phyloP scores from a whole-genome alignment of 2,329 filamentous ascomycete genomes.

The Chrysosporium queenslandicum region DNA sequence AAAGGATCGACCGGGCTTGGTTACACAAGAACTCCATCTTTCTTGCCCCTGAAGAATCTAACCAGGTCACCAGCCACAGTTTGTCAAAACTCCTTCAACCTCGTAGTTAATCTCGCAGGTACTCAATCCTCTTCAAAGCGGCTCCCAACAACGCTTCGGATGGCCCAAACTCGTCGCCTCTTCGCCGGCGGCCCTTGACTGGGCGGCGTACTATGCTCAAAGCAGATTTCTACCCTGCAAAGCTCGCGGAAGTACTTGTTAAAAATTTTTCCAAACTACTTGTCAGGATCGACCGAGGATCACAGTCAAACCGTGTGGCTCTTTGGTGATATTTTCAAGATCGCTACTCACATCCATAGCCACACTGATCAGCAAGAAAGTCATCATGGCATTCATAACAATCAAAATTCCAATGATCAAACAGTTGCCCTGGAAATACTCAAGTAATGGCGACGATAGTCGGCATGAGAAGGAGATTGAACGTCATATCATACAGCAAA shows the following conservation, averaged over 20 bases:
- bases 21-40: too few relatives aligned
- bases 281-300: constrained; percentile 28
- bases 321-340: constrained; percentile 25
- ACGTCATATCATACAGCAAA: constrained; percentile 20
- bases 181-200: constrained; percentile 11
- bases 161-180: constrained; percentile 13
- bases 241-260: constrained; percentile 12
- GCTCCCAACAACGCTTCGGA: neutral
- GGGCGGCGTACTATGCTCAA: constrained; percentile 16
- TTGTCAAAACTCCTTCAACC: too few relatives aligned
- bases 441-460: constrained; percentile 4
- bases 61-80: too few relatives aligned
- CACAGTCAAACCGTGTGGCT: constrained; percentile 36
- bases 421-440: constrained; percentile 15
- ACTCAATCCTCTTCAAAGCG: too few relatives aligned
- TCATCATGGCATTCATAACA: neutral
- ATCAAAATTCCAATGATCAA: constrained; percentile 5
- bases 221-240: constrained; percentile 13
- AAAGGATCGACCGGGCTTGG: too few relatives aligned
- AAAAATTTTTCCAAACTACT: constrained; percentile 12
- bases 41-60: too few relatives aligned
- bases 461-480: constrained; percentile 21
- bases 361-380: neutral
- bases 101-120: too few relatives aligned
- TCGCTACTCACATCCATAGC: constrained; percentile 1